phyloP scores from a whole-genome alignment of 306 rosid genomes.

The Lathyrus tuberosus region DNA sequence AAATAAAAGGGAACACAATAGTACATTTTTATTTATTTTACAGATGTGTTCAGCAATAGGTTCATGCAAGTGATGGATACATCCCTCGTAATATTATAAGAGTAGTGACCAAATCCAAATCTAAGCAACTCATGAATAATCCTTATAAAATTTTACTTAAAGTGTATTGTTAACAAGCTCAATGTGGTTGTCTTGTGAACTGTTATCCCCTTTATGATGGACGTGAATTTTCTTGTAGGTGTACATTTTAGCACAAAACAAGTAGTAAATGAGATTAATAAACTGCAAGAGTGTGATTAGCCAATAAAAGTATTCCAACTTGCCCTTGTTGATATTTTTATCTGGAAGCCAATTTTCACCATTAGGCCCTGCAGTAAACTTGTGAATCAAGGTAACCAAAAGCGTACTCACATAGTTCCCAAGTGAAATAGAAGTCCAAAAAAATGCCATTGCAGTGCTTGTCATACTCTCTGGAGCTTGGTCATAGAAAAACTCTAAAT shows the following conservation, averaged over 20 bases:
- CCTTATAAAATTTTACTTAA: conserved; percentile 8
- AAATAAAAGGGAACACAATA: background rate
- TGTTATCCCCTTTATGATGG: conserved; percentile 39
- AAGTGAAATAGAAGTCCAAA: conserved; percentile 69
- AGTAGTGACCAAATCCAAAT: background rate
- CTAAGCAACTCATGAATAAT: background rate
- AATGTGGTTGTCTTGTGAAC: conserved; percentile 38
- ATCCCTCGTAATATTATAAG: background rate
- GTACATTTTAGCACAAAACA: conserved; percentile 62
- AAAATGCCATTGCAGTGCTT: conserved; percentile 81
- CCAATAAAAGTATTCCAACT: conserved; percentile 86
- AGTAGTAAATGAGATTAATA: conserved; percentile 65
- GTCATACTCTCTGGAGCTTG: conserved; percentile 97
- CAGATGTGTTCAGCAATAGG: background rate
- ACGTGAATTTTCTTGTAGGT: conserved; percentile 75
- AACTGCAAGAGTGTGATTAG: conserved; percentile 65
- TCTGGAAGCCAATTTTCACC: conserved; percentile 91
- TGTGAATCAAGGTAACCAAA: conserved; percentile 71
- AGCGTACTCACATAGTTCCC: conserved; percentile 80
- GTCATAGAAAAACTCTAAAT: conserved; percentile 87
- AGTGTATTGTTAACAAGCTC: conserved; percentile 51
- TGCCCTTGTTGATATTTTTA: conserved; percentile 70
- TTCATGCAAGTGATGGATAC: background rate
- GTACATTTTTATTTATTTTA: background rate
- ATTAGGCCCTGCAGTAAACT: conserved; percentile 55